Conservation (phyloP, 1,284 basidiomycete genomes). For the Anthracocystis panici-leucophaei region DNA sequence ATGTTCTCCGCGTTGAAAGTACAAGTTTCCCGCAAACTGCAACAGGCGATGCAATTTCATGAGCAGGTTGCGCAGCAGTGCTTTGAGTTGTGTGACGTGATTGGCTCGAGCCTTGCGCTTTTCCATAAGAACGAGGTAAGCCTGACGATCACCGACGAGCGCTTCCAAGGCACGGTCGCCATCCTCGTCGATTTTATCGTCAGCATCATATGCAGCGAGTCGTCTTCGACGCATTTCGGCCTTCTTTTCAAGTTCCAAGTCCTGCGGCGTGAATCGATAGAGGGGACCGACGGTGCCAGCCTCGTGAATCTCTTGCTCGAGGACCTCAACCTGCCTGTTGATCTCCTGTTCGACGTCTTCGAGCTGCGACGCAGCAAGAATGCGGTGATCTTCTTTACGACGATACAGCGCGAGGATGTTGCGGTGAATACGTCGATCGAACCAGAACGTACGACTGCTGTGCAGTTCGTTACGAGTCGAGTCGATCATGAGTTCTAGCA, state of each 20-base stretch:
- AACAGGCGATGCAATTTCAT: slow-evolving; percentile 59
- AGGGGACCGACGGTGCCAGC: slow-evolving; percentile 43
- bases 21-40: slow-evolving; percentile 63
- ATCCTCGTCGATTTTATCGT: slow-evolving; percentile 15
- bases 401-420: slow-evolving; percentile 57
- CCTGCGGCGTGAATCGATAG: slow-evolving; percentile 47
- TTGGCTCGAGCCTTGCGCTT: slow-evolving; percentile 33
- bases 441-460: slow-evolving; percentile 32
- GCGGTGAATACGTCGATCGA: slow-evolving; percentile 49
- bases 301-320: slow-evolving; percentile 42
- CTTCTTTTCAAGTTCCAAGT: slow-evolving; percentile 34
- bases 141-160: slow-evolving; percentile 20
- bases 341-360: slow-evolving; percentile 44
- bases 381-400: slow-evolving; percentile 43
- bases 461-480: slow-evolving; percentile 44
- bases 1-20: slow-evolving; percentile 59
- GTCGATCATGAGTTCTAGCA: slow-evolving; percentile 65
- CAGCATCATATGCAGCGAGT: background rate
- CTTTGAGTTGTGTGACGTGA: slow-evolving; percentile 39
- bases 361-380: slow-evolving; percentile 33
- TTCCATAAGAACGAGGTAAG: slow-evolving; percentile 22
- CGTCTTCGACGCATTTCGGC: slow-evolving; percentile 23
- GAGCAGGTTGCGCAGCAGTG: slow-evolving; percentile 45
- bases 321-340: slow-evolving; percentile 15
- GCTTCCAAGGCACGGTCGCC: slow-evolving; percentile 16